Conservation (phyloP, 2,329 filamentous ascomycete species). For the Ilyonectria mors-panacis region DNA sequence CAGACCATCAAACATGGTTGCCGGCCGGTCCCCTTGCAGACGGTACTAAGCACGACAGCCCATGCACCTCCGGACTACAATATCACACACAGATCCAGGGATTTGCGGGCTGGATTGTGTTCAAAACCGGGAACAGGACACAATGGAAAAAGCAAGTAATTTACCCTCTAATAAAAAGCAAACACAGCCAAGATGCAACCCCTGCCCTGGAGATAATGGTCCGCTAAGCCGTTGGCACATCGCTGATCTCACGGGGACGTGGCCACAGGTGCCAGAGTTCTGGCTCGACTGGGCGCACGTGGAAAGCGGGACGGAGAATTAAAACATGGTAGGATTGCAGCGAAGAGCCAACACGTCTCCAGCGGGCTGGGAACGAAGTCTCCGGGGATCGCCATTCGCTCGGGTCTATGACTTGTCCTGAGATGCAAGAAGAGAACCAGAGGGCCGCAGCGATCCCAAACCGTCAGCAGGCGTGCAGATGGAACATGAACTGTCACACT, state of each 20-base stretch:
- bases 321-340: not conserved
- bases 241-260: conserved; percentile 5
- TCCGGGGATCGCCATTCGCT: not conserved
- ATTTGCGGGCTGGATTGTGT: conserved; percentile 11
- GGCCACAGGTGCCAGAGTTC: conserved; percentile 1
- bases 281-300: not conserved
- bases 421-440: not conserved
- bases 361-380: not conserved
- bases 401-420: not conserved
- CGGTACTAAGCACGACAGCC: not conserved
- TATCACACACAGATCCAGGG: conserved; percentile 14
- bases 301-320: conserved; percentile 11
- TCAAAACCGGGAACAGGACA: not conserved
- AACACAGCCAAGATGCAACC: conserved; percentile 4
- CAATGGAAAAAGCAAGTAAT: not conserved
- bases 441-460: not conserved
- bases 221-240: conserved; percentile 6
- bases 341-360: conserved; percentile 4
- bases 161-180: conserved; percentile 18
- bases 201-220: conserved; percentile 2
- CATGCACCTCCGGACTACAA: not conserved
- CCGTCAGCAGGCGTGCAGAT: not conserved
- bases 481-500: not conserved
- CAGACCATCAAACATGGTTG: not conserved
- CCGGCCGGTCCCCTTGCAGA: not conserved